Evolutionary conservation across 305 asterid genomes (phyloP).

Genomic region (Rubia balearica): DNA sequence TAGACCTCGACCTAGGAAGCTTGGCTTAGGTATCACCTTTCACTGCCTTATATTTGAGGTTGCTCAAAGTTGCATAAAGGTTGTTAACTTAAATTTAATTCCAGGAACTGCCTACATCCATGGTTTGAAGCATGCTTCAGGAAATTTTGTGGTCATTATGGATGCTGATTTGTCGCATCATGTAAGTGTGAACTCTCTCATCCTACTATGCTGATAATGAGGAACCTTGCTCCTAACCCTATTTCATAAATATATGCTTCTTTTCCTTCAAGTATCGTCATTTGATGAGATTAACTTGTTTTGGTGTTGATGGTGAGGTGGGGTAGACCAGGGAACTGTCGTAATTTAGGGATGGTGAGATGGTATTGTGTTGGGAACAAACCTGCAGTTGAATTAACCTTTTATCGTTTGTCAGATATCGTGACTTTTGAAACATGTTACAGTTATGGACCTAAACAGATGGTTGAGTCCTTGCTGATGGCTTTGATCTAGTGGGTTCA

Average conservation of each 20-base stretch:
- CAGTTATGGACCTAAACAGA: background rate
- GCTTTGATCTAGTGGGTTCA: background rate
- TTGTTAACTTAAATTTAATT: constrained; percentile 18
- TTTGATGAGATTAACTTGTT: background rate
- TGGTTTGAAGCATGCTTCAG: constrained; percentile 85
- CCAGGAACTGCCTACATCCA: constrained; percentile 93
- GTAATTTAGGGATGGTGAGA: background rate
- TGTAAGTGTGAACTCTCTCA: constrained; percentile 38
- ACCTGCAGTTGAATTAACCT: background rate
- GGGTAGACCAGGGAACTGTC: background rate
- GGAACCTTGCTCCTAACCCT: background rate
- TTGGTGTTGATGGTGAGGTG: background rate
- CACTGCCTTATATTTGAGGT: constrained; percentile 7
- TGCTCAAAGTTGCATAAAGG: background rate
- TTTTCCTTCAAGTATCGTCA: background rate
- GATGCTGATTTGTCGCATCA: constrained; percentile 98
- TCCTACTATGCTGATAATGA: background rate
- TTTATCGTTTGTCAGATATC: background rate
- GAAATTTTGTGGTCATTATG: constrained; percentile 88
- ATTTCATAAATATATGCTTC: background rate
- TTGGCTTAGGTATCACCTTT: constrained; percentile 67
- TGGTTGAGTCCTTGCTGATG: background rate
- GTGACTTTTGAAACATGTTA: background rate
- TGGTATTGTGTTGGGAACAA: background rate
- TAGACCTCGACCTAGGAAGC: constrained; percentile 82